These are phyloP conservation scores for Drosera capensis DNA, from an alignment of 148 eudicot genomes.

Conservation along the genomic window DNA sequence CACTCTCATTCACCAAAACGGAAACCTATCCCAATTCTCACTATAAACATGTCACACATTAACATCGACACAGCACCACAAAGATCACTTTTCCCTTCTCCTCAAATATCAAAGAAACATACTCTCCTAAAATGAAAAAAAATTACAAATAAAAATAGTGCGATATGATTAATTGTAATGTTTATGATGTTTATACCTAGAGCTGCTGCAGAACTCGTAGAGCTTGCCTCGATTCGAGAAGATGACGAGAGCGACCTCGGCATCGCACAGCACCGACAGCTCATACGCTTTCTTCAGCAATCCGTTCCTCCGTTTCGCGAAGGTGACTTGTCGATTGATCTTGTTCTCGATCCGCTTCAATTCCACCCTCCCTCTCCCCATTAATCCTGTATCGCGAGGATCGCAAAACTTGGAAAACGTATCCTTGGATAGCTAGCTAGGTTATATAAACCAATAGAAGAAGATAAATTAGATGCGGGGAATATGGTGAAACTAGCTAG, in stretches of 20 bases:
- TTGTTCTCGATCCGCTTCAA: slow-evolving; percentile 55
- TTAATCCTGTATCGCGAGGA: too few species aligned
- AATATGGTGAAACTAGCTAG: too few species aligned
- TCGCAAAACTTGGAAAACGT: too few species aligned
- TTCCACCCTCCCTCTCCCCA: slow-evolving; percentile 57
- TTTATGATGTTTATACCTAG: slow-evolving; percentile 21
- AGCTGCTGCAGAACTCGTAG: slow-evolving; percentile 43
- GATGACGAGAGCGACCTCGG: slow-evolving; percentile 55
- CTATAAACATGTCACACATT: too few species aligned
- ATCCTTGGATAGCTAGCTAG: too few species aligned
- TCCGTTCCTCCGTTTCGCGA: slow-evolving; percentile 51
- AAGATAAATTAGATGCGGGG: too few species aligned
- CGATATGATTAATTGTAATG: background rate
- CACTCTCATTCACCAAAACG: too few species aligned
- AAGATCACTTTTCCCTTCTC: slow-evolving; percentile 1
- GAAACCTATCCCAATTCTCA: slow-evolving; percentile 16
- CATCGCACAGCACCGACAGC: slow-evolving; percentile 46
- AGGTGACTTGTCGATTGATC: slow-evolving; percentile 52
- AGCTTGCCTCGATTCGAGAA: slow-evolving; percentile 52
- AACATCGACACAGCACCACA: too few species aligned
- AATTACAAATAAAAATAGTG: background rate
- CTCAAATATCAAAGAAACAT: slow-evolving; percentile 3
- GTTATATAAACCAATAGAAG: too few species aligned
- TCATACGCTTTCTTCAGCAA: slow-evolving; percentile 56
- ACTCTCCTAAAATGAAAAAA: too few species aligned